Percentiles rank a stretch among this genome's conserved stretches.
Conservation (phyloP, 2,329 filamentous ascomycete species). For the Aspergillus jensenii region DNA sequence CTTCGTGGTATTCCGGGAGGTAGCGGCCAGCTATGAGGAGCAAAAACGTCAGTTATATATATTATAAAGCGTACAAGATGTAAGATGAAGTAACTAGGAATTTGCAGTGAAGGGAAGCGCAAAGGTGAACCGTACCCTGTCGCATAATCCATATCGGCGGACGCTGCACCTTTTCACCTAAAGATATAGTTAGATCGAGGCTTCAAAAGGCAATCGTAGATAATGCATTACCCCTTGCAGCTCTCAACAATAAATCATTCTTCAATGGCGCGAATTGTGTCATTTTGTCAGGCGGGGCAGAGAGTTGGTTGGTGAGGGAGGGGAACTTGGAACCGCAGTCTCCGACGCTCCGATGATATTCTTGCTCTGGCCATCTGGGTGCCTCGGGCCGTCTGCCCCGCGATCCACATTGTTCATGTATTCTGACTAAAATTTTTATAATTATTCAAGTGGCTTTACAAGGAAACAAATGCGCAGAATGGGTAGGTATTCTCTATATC, state of each 20-base stretch:
- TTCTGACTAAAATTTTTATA: not conserved
- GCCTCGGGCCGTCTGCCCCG: slow-evolving; percentile 19
- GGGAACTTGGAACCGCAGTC: slow-evolving; percentile 10
- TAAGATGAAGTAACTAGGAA: not conserved
- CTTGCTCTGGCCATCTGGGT: slow-evolving; percentile 7
- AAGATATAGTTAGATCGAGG: slow-evolving; percentile 19
- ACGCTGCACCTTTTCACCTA: slow-evolving; percentile 86
- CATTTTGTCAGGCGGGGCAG: slow-evolving; percentile 51
- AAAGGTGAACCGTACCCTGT: slow-evolving; percentile 66
- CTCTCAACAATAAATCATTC: slow-evolving; percentile 88
- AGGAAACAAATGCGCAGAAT: not conserved
- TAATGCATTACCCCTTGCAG: slow-evolving; percentile 70
- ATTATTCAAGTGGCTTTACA: not conserved
- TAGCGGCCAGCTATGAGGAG: slow-evolving; percentile 76
- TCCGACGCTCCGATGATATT: slow-evolving; percentile 14
- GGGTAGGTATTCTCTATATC: not conserved
- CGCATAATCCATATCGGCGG: slow-evolving; percentile 99
- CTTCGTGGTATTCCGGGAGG: slow-evolving; percentile 95
- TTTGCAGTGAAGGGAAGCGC: not conserved
- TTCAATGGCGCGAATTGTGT: slow-evolving; percentile 77
- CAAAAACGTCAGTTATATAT: not conserved
- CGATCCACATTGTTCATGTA: not conserved
- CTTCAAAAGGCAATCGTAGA: not conserved
- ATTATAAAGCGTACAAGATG: not conserved
- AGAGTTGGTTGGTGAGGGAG: slow-evolving; percentile 16